Percentiles rank a stretch among this genome's conserved stretches.
These are phyloP conservation scores for Syzygium malaccense DNA, from an alignment of 441 rosid species.

Conservation along the genomic window DNA sequence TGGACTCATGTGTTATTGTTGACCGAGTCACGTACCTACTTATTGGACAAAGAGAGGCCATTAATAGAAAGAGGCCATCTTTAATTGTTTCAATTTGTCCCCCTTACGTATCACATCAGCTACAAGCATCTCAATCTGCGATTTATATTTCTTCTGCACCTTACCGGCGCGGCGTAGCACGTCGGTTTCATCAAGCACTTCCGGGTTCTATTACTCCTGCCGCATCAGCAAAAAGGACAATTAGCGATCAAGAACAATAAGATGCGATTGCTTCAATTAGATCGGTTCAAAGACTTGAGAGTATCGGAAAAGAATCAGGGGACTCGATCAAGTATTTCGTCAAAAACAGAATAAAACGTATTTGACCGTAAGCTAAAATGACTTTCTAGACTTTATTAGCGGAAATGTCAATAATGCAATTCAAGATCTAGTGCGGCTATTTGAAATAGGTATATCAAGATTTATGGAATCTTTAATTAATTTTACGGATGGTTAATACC, in stretches of 20 bases:
- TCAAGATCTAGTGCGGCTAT: not conserved
- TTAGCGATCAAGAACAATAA: not conserved
- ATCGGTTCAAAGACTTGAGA: not conserved
- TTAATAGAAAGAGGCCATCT: not conserved
- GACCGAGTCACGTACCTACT: no score
- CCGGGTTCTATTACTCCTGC: not conserved
- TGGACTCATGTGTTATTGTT: not conserved
- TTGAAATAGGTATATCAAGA: not conserved
- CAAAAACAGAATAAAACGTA: no score
- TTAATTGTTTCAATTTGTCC: not conserved
- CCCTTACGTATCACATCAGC: not conserved
- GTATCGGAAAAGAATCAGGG: not conserved
- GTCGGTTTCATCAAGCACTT: not conserved
- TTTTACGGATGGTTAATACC: not conserved
- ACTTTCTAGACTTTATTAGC: not conserved
- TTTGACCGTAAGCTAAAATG: not conserved
- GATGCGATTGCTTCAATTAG: fast-evolving
- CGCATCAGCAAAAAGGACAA: not conserved
- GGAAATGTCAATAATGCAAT: not conserved
- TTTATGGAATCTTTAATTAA: not conserved
- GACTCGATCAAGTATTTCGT: not conserved
- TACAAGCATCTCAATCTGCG: not conserved
- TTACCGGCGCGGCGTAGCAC: not conserved
- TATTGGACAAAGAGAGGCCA: not conserved
- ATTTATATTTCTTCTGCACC: not conserved